Percentiles rank a stretch among this genome's conserved stretches.
Conservation (phyloP, 495 filamentous ascomycete species). For the Barbatosphaeria neglecta region DNA sequence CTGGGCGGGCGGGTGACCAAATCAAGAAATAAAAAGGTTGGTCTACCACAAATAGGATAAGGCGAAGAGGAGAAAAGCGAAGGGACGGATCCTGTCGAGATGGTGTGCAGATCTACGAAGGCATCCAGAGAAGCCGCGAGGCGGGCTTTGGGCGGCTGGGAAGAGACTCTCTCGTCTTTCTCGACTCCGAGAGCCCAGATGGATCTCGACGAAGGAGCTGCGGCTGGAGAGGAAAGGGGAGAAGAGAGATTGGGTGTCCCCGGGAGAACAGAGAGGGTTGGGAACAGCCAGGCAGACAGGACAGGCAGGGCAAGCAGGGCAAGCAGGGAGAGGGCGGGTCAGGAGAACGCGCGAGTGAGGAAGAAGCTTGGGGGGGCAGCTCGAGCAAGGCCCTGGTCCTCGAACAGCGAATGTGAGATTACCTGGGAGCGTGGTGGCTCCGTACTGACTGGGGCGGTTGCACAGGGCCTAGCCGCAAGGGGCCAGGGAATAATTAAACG, state of each 20-base stretch:
- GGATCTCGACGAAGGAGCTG: neutral
- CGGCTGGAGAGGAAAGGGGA: neutral
- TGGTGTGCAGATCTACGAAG: neutral
- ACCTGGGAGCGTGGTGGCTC: too few species aligned
- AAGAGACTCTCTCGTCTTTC: neutral
- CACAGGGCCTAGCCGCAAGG: neutral
- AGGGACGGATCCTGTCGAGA: neutral
- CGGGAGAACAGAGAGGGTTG: neutral
- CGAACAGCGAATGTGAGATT: neutral
- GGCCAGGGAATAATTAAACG: neutral
- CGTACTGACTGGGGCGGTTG: neutral
- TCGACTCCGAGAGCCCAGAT: neutral
- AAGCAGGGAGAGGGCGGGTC: too few species aligned
- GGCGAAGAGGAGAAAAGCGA: neutral
- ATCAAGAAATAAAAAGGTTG: neutral
- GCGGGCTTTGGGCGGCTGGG: neutral
- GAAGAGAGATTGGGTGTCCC: neutral
- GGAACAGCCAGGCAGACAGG: neutral
- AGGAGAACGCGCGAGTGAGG: neutral
- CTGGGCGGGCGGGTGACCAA: neutral
- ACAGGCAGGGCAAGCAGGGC: too few species aligned
- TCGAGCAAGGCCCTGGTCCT: neutral
- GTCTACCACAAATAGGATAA: neutral
- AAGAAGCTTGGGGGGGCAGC: neutral
- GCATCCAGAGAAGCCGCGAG: neutral